Evolutionary conservation across 306 rosid species (phyloP).

Genomic region (Sicyos edulis): DNA sequence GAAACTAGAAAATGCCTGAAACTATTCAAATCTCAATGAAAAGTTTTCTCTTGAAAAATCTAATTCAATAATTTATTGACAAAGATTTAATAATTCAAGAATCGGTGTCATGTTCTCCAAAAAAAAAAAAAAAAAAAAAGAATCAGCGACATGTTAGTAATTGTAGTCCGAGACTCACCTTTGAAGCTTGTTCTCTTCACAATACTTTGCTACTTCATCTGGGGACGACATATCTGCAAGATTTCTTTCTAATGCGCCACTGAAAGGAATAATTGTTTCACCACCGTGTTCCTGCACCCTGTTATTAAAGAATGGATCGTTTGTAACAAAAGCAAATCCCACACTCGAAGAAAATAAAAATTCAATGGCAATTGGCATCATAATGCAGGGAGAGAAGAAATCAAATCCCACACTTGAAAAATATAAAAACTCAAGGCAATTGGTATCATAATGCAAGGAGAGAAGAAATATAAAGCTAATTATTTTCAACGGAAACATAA

Average conservation of each 20-base stretch:
- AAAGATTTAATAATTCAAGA: not conserved
- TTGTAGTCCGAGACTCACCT: constrained; percentile 37
- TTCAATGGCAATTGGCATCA: not conserved
- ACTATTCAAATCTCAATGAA: not conserved
- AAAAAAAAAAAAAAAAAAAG: not conserved
- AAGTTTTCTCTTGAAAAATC: not conserved
- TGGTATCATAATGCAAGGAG: constrained; percentile 1
- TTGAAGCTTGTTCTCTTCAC: constrained; percentile 81
- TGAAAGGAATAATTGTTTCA: constrained; percentile 80
- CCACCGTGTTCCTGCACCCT: constrained; percentile 99
- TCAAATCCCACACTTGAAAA: not conserved
- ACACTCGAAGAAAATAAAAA: not conserved
- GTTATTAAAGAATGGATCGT: constrained; percentile 23
- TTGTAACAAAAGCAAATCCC: constrained; percentile 5
- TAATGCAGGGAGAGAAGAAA: not conserved
- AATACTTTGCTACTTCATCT: constrained; percentile 74
- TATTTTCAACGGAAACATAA: too few relatives aligned
- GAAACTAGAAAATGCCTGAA: not conserved
- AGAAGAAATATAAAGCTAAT: too few relatives aligned
- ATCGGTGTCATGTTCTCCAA: not conserved
- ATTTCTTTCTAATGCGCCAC: constrained; percentile 76
- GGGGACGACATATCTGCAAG: constrained; percentile 77
- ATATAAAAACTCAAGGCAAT: not conserved
- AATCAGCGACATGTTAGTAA: not conserved
- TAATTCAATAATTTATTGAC: not conserved